Percentiles rank a stretch among this genome's conserved stretches.
These are phyloP conservation scores for Suhomyces faveliae DNA, from an alignment of 805 yeast genomes.

Conservation along the genomic window DNA sequence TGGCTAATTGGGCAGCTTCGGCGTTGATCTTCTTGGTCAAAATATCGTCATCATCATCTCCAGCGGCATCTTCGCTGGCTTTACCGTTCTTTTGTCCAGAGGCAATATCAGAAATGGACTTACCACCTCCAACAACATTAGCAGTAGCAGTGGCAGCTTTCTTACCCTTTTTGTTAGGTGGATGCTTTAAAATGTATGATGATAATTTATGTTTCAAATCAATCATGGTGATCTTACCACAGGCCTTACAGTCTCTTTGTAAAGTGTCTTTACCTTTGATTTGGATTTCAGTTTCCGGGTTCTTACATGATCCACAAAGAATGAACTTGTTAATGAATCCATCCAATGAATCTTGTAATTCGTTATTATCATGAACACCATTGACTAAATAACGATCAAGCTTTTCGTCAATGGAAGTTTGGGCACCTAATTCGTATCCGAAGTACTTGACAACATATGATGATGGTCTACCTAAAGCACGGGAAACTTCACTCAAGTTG, in stretches of 20 bases:
- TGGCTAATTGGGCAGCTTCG: constrained; percentile 67
- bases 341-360: constrained; percentile 90
- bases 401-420: constrained; percentile 75
- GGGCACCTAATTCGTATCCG: constrained; percentile 97
- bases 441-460: constrained; percentile 89
- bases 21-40: constrained; percentile 78
- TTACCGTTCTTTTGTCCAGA: constrained; percentile 38
- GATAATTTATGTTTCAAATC: constrained; percentile 85
- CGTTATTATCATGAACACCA: constrained; percentile 88
- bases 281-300: constrained; percentile 94
- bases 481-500: constrained; percentile 88
- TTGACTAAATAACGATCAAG: constrained; percentile 88
- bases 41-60: constrained; percentile 65
- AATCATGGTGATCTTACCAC: constrained; percentile 85
- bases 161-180: constrained; percentile 63
- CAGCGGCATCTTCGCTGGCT: constrained; percentile 33
- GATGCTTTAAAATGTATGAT: constrained; percentile 87
- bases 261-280: constrained; percentile 72
- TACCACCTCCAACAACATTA: constrained; percentile 84
- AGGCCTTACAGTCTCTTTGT: constrained; percentile 94
- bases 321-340: constrained; percentile 93
- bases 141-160: constrained; percentile 84
- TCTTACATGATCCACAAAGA: constrained; percentile 90
- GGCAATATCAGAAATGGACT: constrained; percentile 75
- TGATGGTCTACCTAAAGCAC: constrained; percentile 92